Evolutionary conservation across 495 filamentous ascomycete species (phyloP), one percentile per base, ranked within the genome.

Genomic region (Aspergillus sclerotioniger): DNA sequence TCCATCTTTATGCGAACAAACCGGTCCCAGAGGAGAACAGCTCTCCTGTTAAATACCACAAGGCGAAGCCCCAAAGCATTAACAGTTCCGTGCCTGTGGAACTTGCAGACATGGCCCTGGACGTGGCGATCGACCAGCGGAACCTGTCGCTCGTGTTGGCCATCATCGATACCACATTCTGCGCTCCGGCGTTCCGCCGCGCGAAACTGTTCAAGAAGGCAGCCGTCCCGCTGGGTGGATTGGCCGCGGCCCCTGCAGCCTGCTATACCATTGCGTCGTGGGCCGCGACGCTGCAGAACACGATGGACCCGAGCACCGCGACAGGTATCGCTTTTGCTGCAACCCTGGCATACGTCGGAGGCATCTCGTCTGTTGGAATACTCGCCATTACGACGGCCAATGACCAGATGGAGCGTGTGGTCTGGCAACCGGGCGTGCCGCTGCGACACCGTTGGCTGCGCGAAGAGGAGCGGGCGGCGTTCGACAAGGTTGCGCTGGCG

Each of bases 361-460:
- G 90, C 51, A 90, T 89, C 8, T 85, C 82, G 3, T 88, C 85
- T 1, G 81, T 96, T 46, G 94, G 93, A 6, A 64, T 91, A n/a
- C 80, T 97, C 13, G 91, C 92, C 13, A 70, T 93, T 21, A 87
- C 87, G 31, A 96, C 92, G 15, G 76, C 84, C 17, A 97, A 96
- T 74, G 91, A 96, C 69, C 92, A 98, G 69, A 95, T 96, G 89
- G 86, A 91, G 56, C 84, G 94, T 4, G 90, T 98, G 31, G 89
- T 87, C 4, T 98, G 95, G 95, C 78, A 85, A 12, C 75, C 80
- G 12, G 94, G 94, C 2, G 86, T 87, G 21, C 89, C 90, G 21
- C 73, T 98, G 64, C 78, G 87, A 58, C 77, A 92, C 58, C 82
- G 95, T n/a, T 98, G 92, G 92, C 68, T 96, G 39, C 80, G 90